Percentiles rank a stretch among this genome's conserved stretches.
Evolutionary conservation across 2,329 filamentous ascomycete species (phyloP).

Genomic region (Fusarium bactridioides): DNA sequence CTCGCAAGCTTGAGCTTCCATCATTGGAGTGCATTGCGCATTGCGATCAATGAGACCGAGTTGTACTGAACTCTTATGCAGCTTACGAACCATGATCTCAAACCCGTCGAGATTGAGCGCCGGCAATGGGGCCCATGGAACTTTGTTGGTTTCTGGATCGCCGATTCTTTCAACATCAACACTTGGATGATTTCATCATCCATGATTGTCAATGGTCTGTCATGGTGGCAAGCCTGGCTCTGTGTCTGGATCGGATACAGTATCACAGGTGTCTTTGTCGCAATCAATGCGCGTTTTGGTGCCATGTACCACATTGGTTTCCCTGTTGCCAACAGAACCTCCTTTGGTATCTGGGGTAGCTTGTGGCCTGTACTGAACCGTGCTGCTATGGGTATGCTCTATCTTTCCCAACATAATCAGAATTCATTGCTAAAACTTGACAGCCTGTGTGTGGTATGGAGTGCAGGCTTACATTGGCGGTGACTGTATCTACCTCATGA

Average conservation of each 20-base stretch:
- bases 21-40: neutral
- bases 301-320: constrained; percentile 90
- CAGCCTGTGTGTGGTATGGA: constrained; percentile 85
- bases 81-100: constrained; percentile 85
- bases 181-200: constrained; percentile 93
- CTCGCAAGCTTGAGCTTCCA: neutral
- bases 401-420: neutral
- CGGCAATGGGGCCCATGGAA: constrained; percentile 89
- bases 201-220: constrained; percentile 79
- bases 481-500: constrained; percentile 88
- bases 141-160: constrained; percentile 88
- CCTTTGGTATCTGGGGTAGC: constrained; percentile 88
- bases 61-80: constrained; percentile 42
- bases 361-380: constrained; percentile 91
- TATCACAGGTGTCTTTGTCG: constrained; percentile 78
- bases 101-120: constrained; percentile 79
- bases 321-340: constrained; percentile 78
- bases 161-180: constrained; percentile 87
- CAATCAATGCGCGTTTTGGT: constrained; percentile 81
- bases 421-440: constrained; percentile 12
- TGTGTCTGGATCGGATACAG: constrained; percentile 88
- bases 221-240: constrained; percentile 93
- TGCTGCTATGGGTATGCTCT: constrained; percentile 71
- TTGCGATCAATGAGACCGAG: neutral
- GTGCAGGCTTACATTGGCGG: constrained; percentile 88